These are phyloP conservation scores for Solanum arcanum DNA, from an alignment of 257 asterid genomes.

Conservation along the genomic window DNA sequence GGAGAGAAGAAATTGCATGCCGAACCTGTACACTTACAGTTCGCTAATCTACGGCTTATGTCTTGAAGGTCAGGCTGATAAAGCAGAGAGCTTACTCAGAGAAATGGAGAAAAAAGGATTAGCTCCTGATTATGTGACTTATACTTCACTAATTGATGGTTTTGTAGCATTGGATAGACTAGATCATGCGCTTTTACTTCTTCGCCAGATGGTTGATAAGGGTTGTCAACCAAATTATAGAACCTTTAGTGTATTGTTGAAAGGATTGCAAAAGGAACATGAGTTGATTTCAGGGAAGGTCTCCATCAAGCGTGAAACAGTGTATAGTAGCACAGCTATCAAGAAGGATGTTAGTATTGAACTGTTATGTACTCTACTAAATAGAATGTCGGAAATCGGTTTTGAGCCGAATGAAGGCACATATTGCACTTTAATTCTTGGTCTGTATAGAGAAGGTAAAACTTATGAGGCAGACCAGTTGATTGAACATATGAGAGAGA, in stretches of 20 bases:
- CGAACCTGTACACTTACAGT: conserved; percentile 71
- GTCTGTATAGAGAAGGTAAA: conserved; percentile 56
- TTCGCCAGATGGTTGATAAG: conserved; percentile 43
- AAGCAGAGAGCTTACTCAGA: conserved; percentile 49
- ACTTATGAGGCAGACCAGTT: conserved; percentile 61
- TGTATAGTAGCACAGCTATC: conserved; percentile 15
- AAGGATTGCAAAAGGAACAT: conserved; percentile 52
- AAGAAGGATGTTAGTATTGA: conserved; percentile 28
- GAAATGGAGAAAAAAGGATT: conserved; percentile 53
- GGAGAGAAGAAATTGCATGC: conserved; percentile 53
- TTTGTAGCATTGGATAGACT: conserved; percentile 49
- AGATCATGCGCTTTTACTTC: conserved; percentile 54
- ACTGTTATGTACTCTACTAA: conserved; percentile 29
- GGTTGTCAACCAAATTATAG: conserved; percentile 73
- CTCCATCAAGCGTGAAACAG: conserved; percentile 25
- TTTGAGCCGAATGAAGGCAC: conserved; percentile 50
- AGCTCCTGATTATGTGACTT: conserved; percentile 65
- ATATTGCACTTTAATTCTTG: conserved; percentile 41
- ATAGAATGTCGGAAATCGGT: conserved; percentile 56
- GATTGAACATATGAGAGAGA: conserved; percentile 55
- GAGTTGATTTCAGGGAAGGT: conserved; percentile 25
- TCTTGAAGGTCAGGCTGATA: conserved; percentile 49
- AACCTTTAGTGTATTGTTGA: conserved; percentile 53
- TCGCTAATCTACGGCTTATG: conserved; percentile 71
- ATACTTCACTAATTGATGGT: conserved; percentile 74